Percentiles rank a stretch among this genome's conserved stretches.
These are phyloP conservation scores for Heterobasidion parviporum DNA, from an alignment of 1,284 basidiomycete genomes.

Conservation along the genomic window DNA sequence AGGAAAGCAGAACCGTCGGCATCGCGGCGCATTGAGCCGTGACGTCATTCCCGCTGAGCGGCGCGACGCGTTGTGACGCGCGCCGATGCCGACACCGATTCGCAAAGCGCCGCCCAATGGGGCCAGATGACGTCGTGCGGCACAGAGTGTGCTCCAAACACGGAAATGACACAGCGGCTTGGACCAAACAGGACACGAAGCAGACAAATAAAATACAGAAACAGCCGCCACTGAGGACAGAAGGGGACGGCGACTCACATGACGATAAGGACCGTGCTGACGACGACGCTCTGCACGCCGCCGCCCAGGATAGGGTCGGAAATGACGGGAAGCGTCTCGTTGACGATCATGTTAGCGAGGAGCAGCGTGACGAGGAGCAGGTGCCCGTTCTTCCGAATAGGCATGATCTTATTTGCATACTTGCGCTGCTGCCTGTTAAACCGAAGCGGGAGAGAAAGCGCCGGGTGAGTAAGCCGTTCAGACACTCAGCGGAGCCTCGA, in stretches of 20 bases:
- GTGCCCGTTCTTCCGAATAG: slow-evolving; percentile 81
- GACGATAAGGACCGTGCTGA: slow-evolving; percentile 81
- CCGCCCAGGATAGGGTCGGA: slow-evolving; percentile 84
- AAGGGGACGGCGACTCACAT: slow-evolving; percentile 50
- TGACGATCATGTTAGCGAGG: slow-evolving; percentile 84
- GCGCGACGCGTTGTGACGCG: too few relatives aligned
- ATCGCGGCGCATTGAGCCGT: too few relatives aligned
- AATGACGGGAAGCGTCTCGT: slow-evolving; percentile 89
- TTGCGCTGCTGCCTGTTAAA: slow-evolving; percentile 46
- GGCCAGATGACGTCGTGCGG: too few relatives aligned
- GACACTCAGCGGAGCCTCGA: not conserved
- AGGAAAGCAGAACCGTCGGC: too few relatives aligned
- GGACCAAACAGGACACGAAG: not conserved
- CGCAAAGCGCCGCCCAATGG: too few relatives aligned
- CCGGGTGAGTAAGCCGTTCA: not conserved
- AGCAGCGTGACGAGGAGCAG: slow-evolving; percentile 78
- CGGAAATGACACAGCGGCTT: not conserved
- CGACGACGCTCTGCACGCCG: slow-evolving; percentile 72
- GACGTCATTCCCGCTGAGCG: too few relatives aligned
- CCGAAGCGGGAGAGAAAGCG: slow-evolving; percentile 1
- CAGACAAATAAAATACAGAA: not conserved
- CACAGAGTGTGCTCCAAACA: too few relatives aligned
- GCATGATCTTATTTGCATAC: slow-evolving; percentile 81
- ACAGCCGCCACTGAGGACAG: not conserved
- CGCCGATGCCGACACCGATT: too few relatives aligned